Evolutionary conservation across 805 yeast species (phyloP).

Genomic region (Aciculoconidium aculeatum): DNA sequence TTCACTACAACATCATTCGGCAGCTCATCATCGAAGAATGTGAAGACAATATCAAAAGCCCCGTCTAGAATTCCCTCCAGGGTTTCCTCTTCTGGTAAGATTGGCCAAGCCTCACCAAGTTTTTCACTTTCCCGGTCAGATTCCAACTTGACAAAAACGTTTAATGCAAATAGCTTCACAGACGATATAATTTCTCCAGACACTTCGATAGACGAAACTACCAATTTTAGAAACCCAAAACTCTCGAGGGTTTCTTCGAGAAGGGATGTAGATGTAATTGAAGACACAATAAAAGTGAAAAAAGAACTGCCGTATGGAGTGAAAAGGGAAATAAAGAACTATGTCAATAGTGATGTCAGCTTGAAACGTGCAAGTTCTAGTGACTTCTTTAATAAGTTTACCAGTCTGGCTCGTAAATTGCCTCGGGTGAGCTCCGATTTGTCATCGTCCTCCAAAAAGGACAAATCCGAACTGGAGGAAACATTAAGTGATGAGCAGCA

Average conservation of each 20-base stretch:
- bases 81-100: no score
- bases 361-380: constrained; percentile 19
- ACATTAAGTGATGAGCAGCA: constrained; percentile 37
- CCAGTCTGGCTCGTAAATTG: constrained; percentile 18
- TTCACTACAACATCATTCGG: constrained; percentile 1
- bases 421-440: constrained; percentile 11
- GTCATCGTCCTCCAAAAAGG: constrained; percentile 7
- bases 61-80: background rate
- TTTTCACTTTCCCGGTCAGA: no score
- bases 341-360: no score
- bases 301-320: no score
- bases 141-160: background rate
- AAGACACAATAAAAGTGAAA: no score
- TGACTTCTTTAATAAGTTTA: constrained; percentile 11
- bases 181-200: background rate
- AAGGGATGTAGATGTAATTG: no score
- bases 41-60: background rate
- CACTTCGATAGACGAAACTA: background rate
- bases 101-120: no score
- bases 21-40: constrained; percentile 3
- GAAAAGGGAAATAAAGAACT: no score
- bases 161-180: background rate
- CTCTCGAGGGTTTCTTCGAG: no score
- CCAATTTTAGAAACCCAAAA: background rate
- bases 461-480: constrained; percentile 4